phyloP scores from a whole-genome alignment of 2,329 filamentous ascomycete species.

The Trichoderma guizhouense region DNA sequence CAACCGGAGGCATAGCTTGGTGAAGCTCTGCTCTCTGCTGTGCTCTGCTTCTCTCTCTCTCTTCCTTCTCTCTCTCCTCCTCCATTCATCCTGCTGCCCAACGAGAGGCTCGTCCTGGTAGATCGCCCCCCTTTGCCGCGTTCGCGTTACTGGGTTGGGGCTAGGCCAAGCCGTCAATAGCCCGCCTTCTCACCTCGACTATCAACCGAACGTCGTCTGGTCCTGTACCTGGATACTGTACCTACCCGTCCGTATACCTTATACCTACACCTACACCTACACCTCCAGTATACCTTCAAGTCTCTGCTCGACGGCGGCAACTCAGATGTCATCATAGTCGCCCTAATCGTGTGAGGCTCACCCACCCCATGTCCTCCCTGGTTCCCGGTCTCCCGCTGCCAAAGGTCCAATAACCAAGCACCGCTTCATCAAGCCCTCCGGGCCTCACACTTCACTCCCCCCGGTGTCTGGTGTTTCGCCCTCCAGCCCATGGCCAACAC shows the following conservation, averaged over 20 bases:
- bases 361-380: slow-evolving; percentile 20
- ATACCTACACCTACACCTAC: not conserved
- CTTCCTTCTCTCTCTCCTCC: not conserved
- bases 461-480: slow-evolving; percentile 24
- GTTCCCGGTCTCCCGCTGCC: slow-evolving; percentile 16
- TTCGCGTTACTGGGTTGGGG: slow-evolving; percentile 14
- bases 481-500: slow-evolving; percentile 30
- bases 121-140: slow-evolving; percentile 19
- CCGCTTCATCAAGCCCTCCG: slow-evolving; percentile 12
- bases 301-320: slow-evolving; percentile 9
- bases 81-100: slow-evolving; percentile 21
- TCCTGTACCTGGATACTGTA: not conserved
- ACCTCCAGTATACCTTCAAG: not conserved
- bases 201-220: slow-evolving; percentile 1
- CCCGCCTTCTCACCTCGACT: slow-evolving; percentile 9
- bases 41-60: not conserved
- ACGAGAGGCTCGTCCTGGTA: slow-evolving; percentile 16
- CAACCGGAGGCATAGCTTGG: slow-evolving; percentile 11
- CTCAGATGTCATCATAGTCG: slow-evolving; percentile 21
- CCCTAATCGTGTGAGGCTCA: slow-evolving; percentile 19
- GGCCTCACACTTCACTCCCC: slow-evolving; percentile 16
- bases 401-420: slow-evolving; percentile 16
- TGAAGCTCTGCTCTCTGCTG: slow-evolving; percentile 5
- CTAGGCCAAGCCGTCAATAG: slow-evolving; percentile 15
- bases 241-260: not conserved